Evolutionary conservation across 768 basidiomycete genomes (phyloP).

Genomic region (Leccinellum albellum): DNA sequence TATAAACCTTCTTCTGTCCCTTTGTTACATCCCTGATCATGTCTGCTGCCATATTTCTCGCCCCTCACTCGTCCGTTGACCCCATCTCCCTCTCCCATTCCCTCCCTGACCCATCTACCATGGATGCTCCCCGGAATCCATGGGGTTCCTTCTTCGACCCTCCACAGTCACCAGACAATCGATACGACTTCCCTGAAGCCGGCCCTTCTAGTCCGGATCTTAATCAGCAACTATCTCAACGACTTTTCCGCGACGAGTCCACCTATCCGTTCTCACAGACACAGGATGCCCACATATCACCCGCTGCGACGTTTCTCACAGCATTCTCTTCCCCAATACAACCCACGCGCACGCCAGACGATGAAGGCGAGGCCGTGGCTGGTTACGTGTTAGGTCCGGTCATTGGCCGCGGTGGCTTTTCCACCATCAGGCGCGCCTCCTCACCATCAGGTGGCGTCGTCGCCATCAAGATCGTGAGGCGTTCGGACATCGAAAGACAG

Average conservation of each 20-base stretch:
- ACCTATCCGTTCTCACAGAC: conserved; percentile 6
- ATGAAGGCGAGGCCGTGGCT: conserved; percentile 61
- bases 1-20: neutral
- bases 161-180: conserved; percentile 3
- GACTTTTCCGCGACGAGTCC: conserved; percentile 7
- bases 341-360: conserved; percentile 46
- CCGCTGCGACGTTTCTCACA: conserved; percentile 73
- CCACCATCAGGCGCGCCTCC: conserved; percentile 69
- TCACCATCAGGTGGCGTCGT: conserved; percentile 61
- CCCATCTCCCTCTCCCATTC: conserved; percentile 7
- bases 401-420: conserved; percentile 80
- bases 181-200: neutral
- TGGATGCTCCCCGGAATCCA: conserved; percentile 6
- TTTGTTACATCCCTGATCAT: neutral
- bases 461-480: conserved; percentile 81
- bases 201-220: conserved; percentile 23
- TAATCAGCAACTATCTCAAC: conserved; percentile 24
- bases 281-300: conserved; percentile 40
- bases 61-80: neutral
- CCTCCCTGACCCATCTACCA: conserved; percentile 2
- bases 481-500: conserved; percentile 52
- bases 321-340: conserved; percentile 48
- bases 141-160: conserved; percentile 7
- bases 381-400: conserved; percentile 74
- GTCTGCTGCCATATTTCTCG: conserved; percentile 2